phyloP scores from a whole-genome alignment of 495 filamentous ascomycete species.

The Immersiella caudata region DNA sequence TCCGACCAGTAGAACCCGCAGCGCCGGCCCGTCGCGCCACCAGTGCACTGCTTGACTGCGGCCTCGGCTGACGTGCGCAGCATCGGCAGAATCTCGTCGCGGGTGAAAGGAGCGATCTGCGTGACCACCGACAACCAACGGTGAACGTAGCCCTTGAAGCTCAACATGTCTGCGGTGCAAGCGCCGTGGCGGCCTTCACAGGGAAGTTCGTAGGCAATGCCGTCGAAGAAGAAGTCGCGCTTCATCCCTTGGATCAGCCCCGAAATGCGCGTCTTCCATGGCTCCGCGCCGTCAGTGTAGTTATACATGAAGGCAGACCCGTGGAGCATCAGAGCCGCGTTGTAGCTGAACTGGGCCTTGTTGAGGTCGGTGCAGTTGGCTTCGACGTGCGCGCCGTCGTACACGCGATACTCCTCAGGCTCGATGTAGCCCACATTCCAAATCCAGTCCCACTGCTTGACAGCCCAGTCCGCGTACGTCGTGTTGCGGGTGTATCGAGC shows the following conservation, averaged over 20 bases:
- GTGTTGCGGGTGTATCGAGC: constrained; percentile 75
- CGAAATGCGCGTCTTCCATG: constrained; percentile 62
- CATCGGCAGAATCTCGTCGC: constrained; percentile 59
- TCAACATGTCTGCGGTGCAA: constrained; percentile 75
- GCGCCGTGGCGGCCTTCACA: constrained; percentile 62
- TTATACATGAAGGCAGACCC: constrained; percentile 82
- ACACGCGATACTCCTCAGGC: constrained; percentile 58
- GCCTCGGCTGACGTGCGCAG: constrained; percentile 64
- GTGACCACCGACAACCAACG: constrained; percentile 77
- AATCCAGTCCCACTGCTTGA: constrained; percentile 75
- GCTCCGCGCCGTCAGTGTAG: constrained; percentile 40
- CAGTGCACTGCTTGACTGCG: constrained; percentile 69
- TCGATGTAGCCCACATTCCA: constrained; percentile 63
- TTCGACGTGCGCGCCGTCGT: constrained; percentile 68
- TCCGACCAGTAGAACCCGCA: constrained; percentile 60
- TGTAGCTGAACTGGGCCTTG: constrained; percentile 72
- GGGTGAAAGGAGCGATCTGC: constrained; percentile 69
- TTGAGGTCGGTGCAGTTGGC: constrained; percentile 65
- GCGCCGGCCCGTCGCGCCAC: constrained; percentile 52
- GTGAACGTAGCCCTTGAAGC: constrained; percentile 79
- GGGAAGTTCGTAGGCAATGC: constrained; percentile 67
- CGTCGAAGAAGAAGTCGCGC: constrained; percentile 59
- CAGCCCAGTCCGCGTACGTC: constrained; percentile 78
- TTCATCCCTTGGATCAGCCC: constrained; percentile 60
- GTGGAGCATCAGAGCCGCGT: constrained; percentile 69